These are phyloP conservation scores for Russula vinacea DNA, from an alignment of 768 basidiomycete species.

Conservation along the genomic window DNA sequence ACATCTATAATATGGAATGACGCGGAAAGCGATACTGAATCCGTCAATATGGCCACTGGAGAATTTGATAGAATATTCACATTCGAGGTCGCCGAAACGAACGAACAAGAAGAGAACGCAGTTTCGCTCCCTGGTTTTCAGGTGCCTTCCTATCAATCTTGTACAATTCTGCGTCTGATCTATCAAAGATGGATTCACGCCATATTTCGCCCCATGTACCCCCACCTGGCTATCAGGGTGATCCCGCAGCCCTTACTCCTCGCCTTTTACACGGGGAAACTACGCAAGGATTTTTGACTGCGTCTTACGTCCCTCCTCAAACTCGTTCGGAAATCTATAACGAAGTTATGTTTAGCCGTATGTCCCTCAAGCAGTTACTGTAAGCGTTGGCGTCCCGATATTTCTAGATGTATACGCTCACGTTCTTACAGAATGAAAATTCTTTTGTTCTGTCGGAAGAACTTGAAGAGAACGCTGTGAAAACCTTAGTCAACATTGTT, in stretches of 20 bases:
- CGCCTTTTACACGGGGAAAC: constrained; percentile 28
- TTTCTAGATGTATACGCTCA: neutral
- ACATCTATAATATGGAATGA: constrained; percentile 45
- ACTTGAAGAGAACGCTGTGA: constrained; percentile 9
- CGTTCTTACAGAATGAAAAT: constrained; percentile 6
- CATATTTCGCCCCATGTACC: neutral
- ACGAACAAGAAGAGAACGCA: constrained; percentile 54
- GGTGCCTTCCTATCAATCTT: constrained; percentile 34
- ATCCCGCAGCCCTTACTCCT: neutral
- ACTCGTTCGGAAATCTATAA: neutral
- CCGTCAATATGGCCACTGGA: constrained; percentile 41
- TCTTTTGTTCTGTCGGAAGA: constrained; percentile 8
- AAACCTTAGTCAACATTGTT: neutral
- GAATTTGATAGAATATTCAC: constrained; percentile 49
- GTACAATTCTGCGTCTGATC: neutral
- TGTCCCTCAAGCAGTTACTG: constrained; percentile 13
- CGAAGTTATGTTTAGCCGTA: neutral
- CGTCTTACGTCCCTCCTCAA: constrained; percentile 1
- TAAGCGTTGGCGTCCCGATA: neutral
- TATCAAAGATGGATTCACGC: constrained; percentile 7
- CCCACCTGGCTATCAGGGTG: neutral
- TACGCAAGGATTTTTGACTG: constrained; percentile 25
- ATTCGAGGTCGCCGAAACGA: constrained; percentile 54
- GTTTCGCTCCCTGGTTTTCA: constrained; percentile 45
- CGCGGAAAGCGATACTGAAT: constrained; percentile 31